Percentiles rank a stretch among this genome's conserved stretches.
phyloP scores from a whole-genome alignment of 2,329 filamentous ascomycete genomes.

The Rutstroemia sydowiana region DNA sequence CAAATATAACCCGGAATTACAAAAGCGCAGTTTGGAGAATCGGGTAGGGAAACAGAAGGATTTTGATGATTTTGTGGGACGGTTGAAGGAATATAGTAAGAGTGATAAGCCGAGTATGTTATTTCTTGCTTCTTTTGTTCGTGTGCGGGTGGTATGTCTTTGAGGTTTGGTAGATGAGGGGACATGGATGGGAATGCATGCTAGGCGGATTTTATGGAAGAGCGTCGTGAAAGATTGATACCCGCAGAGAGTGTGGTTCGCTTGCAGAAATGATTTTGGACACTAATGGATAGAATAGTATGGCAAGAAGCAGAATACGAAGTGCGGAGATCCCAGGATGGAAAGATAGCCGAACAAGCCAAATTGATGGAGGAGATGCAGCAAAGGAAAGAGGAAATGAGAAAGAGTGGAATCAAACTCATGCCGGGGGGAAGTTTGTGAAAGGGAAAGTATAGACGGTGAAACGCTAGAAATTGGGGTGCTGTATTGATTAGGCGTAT shows the following conservation, averaged over 20 bases:
- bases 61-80: conserved; percentile 79
- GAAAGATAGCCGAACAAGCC: conserved; percentile 31
- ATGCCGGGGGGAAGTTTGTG: conserved; percentile 23
- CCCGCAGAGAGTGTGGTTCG: not conserved
- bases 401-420: conserved; percentile 24
- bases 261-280: not conserved
- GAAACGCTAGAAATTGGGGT: not conserved
- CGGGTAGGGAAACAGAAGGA: conserved; percentile 71
- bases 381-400: conserved; percentile 36
- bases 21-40: conserved; percentile 76
- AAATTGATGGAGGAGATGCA: conserved; percentile 33
- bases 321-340: conserved; percentile 31
- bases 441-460: not conserved
- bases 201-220: not conserved
- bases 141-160: not conserved
- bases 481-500: not conserved
- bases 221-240: not conserved
- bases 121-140: not conserved
- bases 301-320: conserved; percentile 39
- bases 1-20: conserved; percentile 91
- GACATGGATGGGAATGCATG: not conserved
- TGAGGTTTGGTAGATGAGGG: not conserved
- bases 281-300: conserved; percentile 27
- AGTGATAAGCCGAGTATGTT: conserved; percentile 81
- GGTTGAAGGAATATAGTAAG: conserved; percentile 82